Conservation (phyloP, 1,284 basidiomycete genomes). For the Golubevia sp. region DNA sequence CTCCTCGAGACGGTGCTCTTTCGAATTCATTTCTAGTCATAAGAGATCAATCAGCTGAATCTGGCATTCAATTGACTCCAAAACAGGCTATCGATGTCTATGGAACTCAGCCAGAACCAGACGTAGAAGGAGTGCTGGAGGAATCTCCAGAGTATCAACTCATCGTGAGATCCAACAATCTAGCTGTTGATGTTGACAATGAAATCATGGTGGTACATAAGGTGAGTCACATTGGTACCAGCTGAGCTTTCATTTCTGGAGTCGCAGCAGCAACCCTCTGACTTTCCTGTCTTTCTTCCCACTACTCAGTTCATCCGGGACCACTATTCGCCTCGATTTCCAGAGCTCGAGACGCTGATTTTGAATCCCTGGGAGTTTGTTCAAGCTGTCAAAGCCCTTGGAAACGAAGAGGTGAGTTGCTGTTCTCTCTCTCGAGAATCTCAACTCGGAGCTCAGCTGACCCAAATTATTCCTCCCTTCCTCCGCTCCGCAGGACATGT, state of each 20-base stretch:
- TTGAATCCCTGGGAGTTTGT: slow-evolving; percentile 91
- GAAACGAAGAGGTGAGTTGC: slow-evolving; percentile 69
- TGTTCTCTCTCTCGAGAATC: not conserved
- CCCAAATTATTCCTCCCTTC: not conserved
- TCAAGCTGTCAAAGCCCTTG: slow-evolving; percentile 83
- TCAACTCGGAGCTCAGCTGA: not conserved
- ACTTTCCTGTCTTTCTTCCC: slow-evolving; percentile 6
- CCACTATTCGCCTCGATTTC: slow-evolving; percentile 93
- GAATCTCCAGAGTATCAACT: slow-evolving; percentile 94
- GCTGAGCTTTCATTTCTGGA: too few species aligned
- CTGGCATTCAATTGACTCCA: slow-evolving; percentile 1
- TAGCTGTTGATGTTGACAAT: slow-evolving; percentile 97
- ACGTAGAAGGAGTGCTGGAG: slow-evolving; percentile 76
- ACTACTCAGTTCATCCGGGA: slow-evolving; percentile 87
- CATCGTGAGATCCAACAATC: slow-evolving; percentile 96
- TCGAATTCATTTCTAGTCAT: too few species aligned
- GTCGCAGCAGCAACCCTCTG: too few species aligned
- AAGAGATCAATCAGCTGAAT: not conserved
- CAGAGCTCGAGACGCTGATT: slow-evolving; percentile 93
- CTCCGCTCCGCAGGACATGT: slow-evolving; percentile 70
- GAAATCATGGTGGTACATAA: slow-evolving; percentile 97
- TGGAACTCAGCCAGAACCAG: slow-evolving; percentile 74
- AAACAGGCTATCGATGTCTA: slow-evolving; percentile 84
- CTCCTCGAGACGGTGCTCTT: too few species aligned
- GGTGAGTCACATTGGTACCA: slow-evolving; percentile 67